A percentile compares a stretch with the other conserved stretches of the same genome.
Evolutionary conservation across 176 grass and related monocot genomes (phyloP).

Genomic region (Raddia distichophylla): DNA sequence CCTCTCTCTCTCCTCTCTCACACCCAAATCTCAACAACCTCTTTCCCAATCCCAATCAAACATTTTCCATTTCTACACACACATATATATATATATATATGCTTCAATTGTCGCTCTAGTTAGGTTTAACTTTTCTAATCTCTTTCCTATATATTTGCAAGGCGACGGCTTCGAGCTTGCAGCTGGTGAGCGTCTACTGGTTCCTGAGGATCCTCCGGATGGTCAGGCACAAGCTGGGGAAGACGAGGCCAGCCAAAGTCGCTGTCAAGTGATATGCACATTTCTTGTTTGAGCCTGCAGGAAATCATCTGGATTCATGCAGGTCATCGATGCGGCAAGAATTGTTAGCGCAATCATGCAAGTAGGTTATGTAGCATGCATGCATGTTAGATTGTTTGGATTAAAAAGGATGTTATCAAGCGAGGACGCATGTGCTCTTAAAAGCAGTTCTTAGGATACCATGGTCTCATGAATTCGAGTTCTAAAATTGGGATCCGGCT

Average conservation of each 20-base stretch:
- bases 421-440: no score
- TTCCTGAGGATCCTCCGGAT: conserved; percentile 82
- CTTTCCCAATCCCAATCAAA: not conserved
- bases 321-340: not conserved
- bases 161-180: conserved; percentile 77
- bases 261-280: not conserved
- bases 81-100: no score
- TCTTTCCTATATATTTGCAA: conserved; percentile 11
- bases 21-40: not conserved
- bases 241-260: conserved; percentile 43
- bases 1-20: no score
- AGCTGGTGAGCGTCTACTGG: conserved; percentile 86
- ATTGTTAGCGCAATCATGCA: not conserved
- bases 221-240: conserved; percentile 70
- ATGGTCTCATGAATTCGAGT: no score
- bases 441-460: no score
- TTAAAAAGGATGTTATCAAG: no score
- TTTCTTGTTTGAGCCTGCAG: not conserved
- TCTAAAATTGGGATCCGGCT: no score
- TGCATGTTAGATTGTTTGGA: no score
- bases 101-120: no score
- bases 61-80: not conserved
- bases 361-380: not conserved
- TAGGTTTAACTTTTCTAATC: no score
- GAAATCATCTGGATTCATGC: not conserved